Evolutionary conservation across 2,329 filamentous ascomycete species (phyloP).

Genomic region (Aspergillus arachidicola): DNA sequence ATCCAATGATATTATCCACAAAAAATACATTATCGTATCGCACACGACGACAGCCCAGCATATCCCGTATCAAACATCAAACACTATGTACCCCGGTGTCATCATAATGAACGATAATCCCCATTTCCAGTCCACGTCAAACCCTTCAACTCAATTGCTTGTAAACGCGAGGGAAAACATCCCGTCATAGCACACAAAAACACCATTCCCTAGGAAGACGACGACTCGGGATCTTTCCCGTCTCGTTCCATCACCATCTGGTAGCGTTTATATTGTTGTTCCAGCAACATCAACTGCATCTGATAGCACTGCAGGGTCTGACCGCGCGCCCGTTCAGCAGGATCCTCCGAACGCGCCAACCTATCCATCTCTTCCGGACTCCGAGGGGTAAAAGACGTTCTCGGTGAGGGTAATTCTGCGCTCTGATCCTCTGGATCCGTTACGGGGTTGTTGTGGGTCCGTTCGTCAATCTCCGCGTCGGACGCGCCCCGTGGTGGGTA

Average conservation of each 20-base stretch:
- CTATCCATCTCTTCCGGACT: background rate
- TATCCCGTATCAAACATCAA: background rate
- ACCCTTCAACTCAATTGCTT: background rate
- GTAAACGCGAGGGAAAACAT: too few species aligned
- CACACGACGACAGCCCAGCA: background rate
- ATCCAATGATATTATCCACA: background rate
- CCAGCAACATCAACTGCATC: background rate
- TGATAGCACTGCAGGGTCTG: background rate
- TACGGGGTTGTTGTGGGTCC: background rate
- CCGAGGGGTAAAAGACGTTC: background rate
- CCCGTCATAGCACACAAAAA: background rate
- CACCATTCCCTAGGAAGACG: background rate
- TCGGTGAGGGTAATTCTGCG: background rate
- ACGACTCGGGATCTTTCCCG: background rate
- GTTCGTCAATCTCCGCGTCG: background rate
- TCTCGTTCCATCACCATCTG: background rate
- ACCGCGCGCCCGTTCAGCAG: background rate
- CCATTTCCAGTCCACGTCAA: background rate
- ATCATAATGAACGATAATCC: background rate
- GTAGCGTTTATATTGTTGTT: background rate
- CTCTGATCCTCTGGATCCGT: background rate
- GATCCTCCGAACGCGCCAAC: background rate
- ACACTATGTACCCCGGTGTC: background rate
- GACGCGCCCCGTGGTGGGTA: background rate
- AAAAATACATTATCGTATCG: accelerated